Base-by-base conservation (phyloP, 768 basidiomycete genomes). In the Tylopilus plumbeoviolaceoides region DNA sequence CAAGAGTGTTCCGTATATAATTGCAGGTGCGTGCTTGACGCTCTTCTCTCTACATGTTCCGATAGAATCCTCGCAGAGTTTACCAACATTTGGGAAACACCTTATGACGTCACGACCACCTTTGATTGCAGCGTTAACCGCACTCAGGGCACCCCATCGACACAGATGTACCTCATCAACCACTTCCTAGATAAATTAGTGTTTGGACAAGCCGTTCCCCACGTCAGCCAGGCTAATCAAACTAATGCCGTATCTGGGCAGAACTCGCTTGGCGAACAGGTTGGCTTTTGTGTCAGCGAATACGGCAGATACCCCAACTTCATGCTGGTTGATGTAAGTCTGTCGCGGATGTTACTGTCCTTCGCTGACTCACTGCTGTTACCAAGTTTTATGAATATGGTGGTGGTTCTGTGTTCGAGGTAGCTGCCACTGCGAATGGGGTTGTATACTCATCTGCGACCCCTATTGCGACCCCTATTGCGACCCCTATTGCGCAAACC, bases 41-140 rank as follows among this genome's bases (percentile, higher is more conserved):
- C 36, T 7, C 9, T 7, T 38, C 38, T 38, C 12, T 4, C 38
- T 18, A 28, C 20, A 5, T 45, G 2, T 38, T 5, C 18, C 46
- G 55, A 49, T 17, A 8, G 55, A 21, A 36, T 51, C 49, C 40
- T 30, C 5, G 3, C 59, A 92, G 92, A 95, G 68, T 94, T 95
- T 65, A 80, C 83, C 3, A 92, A 94, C 69, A 73, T 95, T 31
- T 95, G 92, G 90, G 93, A 95, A 72, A 85, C 88, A 9, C 78
- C 83, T 17, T 89, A 80, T 66, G 80, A 87, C 57, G 73, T 72
- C 5, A 70, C 76, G 9, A 75, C 78, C 0, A 72, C 77, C 0
- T 98, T 95, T 69, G 81, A 92, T 59, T 98, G 95, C 72, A 78
- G 75, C 38, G 86, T 94, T 49, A 91, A 97, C 70, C 82, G 95